Evolutionary conservation across 1,284 basidiomycete genomes (phyloP).

Genomic region (Ganoderma sinense): DNA sequence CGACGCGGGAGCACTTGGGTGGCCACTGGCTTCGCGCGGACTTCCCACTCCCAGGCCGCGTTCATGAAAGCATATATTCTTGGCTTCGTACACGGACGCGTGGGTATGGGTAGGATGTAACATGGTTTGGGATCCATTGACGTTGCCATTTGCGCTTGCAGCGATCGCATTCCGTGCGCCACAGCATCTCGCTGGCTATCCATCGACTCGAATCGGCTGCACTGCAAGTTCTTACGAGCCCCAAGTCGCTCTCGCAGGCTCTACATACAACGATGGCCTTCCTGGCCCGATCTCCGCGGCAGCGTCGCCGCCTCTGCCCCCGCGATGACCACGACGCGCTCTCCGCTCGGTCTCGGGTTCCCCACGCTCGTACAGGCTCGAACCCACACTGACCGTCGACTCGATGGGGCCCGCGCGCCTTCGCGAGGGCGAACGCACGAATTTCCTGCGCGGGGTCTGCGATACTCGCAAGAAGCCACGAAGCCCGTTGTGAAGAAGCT

Average conservation of each 20-base stretch:
- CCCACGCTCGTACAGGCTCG: not conserved
- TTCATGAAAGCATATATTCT: not conserved
- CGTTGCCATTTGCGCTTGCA: not conserved
- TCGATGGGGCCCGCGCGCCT: not conserved
- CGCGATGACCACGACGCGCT: not conserved
- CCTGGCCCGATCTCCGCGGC: not conserved
- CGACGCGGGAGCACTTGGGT: not conserved
- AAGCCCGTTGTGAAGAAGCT: not conserved
- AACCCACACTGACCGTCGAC: not conserved
- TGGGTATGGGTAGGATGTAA: not conserved
- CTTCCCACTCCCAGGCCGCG: not conserved
- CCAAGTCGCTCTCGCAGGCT: not conserved
- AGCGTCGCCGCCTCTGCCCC: not conserved
- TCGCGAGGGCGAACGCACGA: not conserved
- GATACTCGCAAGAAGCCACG: constrained; percentile 2
- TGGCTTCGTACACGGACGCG: not conserved
- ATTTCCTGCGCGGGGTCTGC: not conserved
- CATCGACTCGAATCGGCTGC: not conserved
- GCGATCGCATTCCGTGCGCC: not conserved
- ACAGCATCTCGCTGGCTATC: not conserved
- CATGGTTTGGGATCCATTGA: not conserved
- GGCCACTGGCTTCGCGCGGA: not conserved
- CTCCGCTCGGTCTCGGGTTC: not conserved
- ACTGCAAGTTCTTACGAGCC: not conserved
- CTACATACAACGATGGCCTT: not conserved